Conservation (phyloP, 148 eudicot species). For the Chenopodium album region DNA sequence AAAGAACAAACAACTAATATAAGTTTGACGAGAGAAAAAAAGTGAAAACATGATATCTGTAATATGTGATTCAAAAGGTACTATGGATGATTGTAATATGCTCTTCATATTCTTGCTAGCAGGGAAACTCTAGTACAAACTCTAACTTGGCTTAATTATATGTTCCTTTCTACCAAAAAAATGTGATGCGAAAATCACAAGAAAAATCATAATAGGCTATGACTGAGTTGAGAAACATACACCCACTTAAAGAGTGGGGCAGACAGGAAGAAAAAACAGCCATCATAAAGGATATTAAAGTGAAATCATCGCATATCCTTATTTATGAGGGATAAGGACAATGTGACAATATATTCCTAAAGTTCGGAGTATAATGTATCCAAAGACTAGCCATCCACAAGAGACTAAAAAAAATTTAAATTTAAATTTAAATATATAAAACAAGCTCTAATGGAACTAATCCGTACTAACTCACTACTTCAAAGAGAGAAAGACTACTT, state of each 20-base stretch:
- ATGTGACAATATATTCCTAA: neutral
- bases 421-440: neutral
- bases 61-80: too few relatives aligned
- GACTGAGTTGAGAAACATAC: neutral
- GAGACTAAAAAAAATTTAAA: neutral
- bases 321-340: neutral
- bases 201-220: too few relatives aligned
- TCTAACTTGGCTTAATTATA: too few relatives aligned
- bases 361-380: neutral
- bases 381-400: neutral
- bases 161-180: too few relatives aligned
- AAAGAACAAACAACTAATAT: too few relatives aligned
- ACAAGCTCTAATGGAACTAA: neutral
- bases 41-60: too few relatives aligned
- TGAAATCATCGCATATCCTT: neutral
- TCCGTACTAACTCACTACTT: neutral
- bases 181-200: too few relatives aligned
- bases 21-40: too few relatives aligned
- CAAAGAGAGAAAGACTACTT: neutral
- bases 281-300: neutral
- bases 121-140: too few relatives aligned
- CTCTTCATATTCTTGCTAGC: too few relatives aligned
- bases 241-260: neutral
- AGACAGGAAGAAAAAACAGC: neutral
- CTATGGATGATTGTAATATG: too few relatives aligned